Evolutionary conservation across 352 stramenopile species (phyloP).

Genomic region (Pythium biforme): DNA sequence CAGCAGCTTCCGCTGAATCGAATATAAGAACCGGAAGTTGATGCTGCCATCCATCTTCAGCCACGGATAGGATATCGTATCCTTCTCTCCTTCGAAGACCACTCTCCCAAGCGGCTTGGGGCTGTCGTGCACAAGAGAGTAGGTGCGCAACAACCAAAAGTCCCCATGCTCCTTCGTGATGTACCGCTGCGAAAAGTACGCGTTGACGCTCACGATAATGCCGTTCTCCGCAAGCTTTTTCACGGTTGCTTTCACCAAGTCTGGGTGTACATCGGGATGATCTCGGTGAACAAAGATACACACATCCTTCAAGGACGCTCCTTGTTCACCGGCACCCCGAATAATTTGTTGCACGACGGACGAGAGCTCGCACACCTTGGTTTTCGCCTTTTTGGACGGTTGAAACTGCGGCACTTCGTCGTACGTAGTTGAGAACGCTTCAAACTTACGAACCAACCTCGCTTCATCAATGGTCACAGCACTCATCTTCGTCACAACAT

Average conservation of each 20-base stretch:
- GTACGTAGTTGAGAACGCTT: conserved; percentile 53
- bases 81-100: conserved; percentile 74
- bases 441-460: conserved; percentile 30
- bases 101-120: conserved; percentile 28
- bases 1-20: conserved; percentile 75
- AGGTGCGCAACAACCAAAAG: conserved; percentile 66
- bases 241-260: conserved; percentile 26
- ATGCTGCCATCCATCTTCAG: conserved; percentile 79
- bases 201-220: conserved; percentile 61
- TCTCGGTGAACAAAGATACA: not conserved
- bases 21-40: conserved; percentile 74
- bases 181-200: conserved; percentile 67
- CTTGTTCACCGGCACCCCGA: conserved; percentile 15
- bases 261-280: not conserved
- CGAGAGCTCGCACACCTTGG: not conserved
- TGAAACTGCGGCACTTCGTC: conserved; percentile 18
- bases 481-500: conserved; percentile 65
- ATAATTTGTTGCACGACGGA: conserved; percentile 13
- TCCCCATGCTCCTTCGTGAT: conserved; percentile 62
- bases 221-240: conserved; percentile 55
- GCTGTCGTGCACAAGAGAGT: conserved; percentile 41
- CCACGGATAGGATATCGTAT: conserved; percentile 76
- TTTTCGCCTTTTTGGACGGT: conserved; percentile 14
- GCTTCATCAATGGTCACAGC: conserved; percentile 44
- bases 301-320: conserved; percentile 16